Percentiles rank a stretch among this genome's conserved stretches.
Evolutionary conservation across 345 rosid species (phyloP).

Genomic region (Angophora floribunda): DNA sequence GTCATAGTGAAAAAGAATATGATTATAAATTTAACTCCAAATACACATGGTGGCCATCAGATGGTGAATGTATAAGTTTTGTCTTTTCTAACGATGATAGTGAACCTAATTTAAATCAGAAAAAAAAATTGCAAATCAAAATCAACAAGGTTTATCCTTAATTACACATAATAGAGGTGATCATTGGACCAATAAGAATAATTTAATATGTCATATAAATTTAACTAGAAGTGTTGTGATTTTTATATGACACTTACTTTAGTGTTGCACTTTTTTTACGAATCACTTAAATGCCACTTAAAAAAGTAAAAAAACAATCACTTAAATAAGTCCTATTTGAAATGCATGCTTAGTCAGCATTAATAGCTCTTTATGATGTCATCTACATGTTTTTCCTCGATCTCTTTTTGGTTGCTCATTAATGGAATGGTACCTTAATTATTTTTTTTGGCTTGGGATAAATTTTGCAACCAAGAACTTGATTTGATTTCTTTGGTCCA

Average conservation of each 20-base stretch:
- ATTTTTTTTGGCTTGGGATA: not conserved
- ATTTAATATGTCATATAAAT: not conserved
- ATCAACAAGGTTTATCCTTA: not conserved
- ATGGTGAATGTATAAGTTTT: not conserved
- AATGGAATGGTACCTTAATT: too few species aligned
- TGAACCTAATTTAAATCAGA: too few species aligned
- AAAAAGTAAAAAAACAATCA: too few species aligned
- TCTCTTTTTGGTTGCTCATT: accelerated
- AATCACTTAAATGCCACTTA: too few species aligned
- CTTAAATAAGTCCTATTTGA: not conserved
- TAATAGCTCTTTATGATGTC: not conserved
- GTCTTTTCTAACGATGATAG: too few species aligned
- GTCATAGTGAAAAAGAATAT: not conserved
- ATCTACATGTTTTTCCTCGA: too few species aligned
- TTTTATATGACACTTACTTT: not conserved
- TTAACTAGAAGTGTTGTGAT: accelerated
- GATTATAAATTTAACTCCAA: not conserved
- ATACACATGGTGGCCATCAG: not conserved
- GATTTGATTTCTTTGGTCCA: not conserved
- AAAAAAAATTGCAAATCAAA: too few species aligned
- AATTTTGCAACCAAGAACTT: not conserved
- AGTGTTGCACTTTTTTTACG: too few species aligned
- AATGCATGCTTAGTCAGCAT: not conserved
- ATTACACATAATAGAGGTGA: accelerated
- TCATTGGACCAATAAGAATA: accelerated